These are phyloP conservation scores for Musa itinerans DNA, from an alignment of 176 grass and related monocot species.

Conservation along the genomic window DNA sequence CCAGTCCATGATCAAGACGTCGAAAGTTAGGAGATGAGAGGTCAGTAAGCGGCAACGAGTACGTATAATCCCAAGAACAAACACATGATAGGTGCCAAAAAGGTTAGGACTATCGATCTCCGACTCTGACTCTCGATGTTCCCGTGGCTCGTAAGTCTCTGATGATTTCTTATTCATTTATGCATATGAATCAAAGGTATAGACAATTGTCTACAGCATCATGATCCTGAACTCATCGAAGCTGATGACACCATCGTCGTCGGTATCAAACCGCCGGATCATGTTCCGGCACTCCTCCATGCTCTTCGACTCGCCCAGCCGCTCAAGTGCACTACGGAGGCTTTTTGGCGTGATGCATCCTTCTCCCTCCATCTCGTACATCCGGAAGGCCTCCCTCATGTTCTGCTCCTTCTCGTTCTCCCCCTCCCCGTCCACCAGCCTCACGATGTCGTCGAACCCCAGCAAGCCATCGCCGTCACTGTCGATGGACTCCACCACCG, in stretches of 20 bases:
- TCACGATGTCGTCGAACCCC: conserved; percentile 27
- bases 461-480: conserved; percentile 27
- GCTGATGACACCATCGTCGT: conserved; percentile 28
- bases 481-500: conserved; percentile 23
- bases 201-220: conserved; percentile 9
- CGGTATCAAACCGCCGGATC: conserved; percentile 24
- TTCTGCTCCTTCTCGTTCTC: conserved; percentile 28
- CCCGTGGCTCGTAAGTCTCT: too few relatives aligned
- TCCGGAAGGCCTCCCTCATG: conserved; percentile 30
- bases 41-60: too few relatives aligned
- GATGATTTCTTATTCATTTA: too few relatives aligned
- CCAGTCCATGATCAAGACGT: too few relatives aligned
- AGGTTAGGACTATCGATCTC: too few relatives aligned
- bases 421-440: conserved; percentile 27
- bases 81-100: too few relatives aligned
- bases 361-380: conserved; percentile 27
- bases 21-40: too few relatives aligned
- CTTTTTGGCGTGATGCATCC: conserved; percentile 38
- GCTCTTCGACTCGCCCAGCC: conserved; percentile 21
- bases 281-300: conserved; percentile 30
- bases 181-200: too few relatives aligned
- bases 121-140: too few relatives aligned
- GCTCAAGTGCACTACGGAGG: conserved; percentile 16
- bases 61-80: too few relatives aligned
- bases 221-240: conserved; percentile 38